phyloP scores from a whole-genome alignment of 257 asterid species.

The Oldenlandia corymbosa region DNA sequence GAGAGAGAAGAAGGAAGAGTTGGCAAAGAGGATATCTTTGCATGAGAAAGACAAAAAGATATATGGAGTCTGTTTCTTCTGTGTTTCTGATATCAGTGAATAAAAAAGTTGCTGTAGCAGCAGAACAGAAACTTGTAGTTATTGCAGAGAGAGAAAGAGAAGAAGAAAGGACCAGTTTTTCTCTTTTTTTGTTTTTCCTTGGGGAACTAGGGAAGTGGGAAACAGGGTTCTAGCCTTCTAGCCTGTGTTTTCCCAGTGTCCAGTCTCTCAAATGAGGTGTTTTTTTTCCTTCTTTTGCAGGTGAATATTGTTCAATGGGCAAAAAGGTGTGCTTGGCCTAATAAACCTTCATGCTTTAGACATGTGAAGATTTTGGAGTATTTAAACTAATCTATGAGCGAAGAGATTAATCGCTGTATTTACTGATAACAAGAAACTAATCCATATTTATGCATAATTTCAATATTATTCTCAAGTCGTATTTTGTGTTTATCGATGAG shows the following conservation, averaged over 20 bases:
- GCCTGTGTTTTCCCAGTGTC: conserved; percentile 21
- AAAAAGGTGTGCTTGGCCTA: conserved; percentile 19
- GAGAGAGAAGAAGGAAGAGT: conserved; percentile 25
- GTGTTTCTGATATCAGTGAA: conserved; percentile 24
- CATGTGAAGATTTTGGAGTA: too few relatives aligned
- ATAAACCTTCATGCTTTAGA: too few relatives aligned
- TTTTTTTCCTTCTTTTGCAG: too few relatives aligned
- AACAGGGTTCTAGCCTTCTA: neutral
- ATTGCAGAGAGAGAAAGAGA: conserved; percentile 27
- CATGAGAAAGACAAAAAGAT: conserved; percentile 48
- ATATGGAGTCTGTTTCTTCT: conserved; percentile 9
- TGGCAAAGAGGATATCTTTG: conserved; percentile 47
- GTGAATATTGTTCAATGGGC: conserved; percentile 22
- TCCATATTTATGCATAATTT: too few relatives aligned
- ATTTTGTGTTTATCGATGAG: too few relatives aligned
- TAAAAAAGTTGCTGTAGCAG: conserved; percentile 26
- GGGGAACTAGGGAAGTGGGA: too few relatives aligned
- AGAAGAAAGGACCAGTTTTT: too few relatives aligned
- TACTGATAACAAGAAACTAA: too few relatives aligned
- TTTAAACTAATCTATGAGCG: too few relatives aligned
- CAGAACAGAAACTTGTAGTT: conserved; percentile 35
- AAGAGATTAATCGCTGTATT: too few relatives aligned
- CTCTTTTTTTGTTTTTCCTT: too few relatives aligned
- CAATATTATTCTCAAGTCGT: too few relatives aligned
- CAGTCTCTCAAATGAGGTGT: conserved; percentile 18